Percentiles rank a stretch among this genome's conserved stretches.
Evolutionary conservation across 2,329 filamentous ascomycete genomes (phyloP).

Genomic region (Pyrenophora seminiperda): DNA sequence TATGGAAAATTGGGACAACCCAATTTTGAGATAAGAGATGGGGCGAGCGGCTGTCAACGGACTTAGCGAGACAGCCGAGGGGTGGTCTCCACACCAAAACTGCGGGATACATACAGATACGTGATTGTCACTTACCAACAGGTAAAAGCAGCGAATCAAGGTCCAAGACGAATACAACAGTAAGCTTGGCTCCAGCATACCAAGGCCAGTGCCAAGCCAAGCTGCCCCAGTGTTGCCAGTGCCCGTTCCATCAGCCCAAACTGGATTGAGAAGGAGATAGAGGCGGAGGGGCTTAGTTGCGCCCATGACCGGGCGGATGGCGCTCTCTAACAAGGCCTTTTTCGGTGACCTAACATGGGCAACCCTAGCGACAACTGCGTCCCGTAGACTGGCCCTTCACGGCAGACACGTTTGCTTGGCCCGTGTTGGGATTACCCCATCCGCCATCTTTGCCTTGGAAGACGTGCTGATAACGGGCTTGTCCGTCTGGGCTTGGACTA

Average conservation of each 20-base stretch:
- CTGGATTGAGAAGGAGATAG: constrained; percentile 29
- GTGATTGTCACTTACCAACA: too few relatives aligned
- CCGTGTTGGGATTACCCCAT: neutral
- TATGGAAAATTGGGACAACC: too few relatives aligned
- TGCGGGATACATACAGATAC: constrained; percentile 2
- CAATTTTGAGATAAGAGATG: neutral
- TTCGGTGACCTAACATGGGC: too few relatives aligned
- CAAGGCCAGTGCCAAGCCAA: constrained; percentile 24
- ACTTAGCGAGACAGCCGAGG: neutral
- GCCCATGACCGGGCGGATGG: constrained; percentile 28
- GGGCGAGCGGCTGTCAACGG: neutral
- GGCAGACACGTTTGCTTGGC: neutral
- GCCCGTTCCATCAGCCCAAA: constrained; percentile 15
- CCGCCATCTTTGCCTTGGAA: too few relatives aligned
- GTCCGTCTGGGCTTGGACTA: too few relatives aligned
- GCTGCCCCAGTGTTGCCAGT: constrained; percentile 21
- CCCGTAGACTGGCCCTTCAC: constrained; percentile 22
- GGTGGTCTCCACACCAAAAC: constrained; percentile 17
- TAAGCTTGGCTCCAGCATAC: constrained; percentile 20
- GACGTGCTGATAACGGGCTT: too few relatives aligned
- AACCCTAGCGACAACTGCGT: constrained; percentile 9
- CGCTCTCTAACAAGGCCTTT: constrained; percentile 19
- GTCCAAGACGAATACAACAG: too few relatives aligned
- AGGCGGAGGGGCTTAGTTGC: constrained; percentile 17
- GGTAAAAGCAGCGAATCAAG: constrained; percentile 14